Base-by-base conservation (phyloP, 176 grass and related monocot species). In the Ensete glaucum region DNA sequence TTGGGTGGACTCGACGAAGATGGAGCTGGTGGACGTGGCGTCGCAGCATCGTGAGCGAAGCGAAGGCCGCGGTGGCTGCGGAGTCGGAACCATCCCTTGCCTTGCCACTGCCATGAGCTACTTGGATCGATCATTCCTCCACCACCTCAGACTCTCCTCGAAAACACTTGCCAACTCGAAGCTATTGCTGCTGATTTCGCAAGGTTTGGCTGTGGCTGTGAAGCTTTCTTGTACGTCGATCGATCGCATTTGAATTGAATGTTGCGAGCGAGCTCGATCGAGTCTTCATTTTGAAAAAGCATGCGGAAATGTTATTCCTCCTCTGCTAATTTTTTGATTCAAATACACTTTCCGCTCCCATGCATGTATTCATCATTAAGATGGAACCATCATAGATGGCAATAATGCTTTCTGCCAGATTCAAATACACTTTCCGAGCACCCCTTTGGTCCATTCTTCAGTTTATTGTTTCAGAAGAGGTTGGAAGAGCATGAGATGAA, bases 71-170 rank as follows among this genome's bases (percentile, higher is more conserved):
- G 5, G 73, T 67, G 17, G 55, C 73, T 48, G 77, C 54, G 49
- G 74, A 63, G 19, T 51, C 54, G 26, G 80, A 82, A 55, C 27
- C 48, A n/a, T 71, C 73, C 3, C 64, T 64, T 43, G 73, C 81
- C 52, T 10, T 82, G 64, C 86, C 88, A 48, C 82, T 91, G 83
- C 84, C 88, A 2, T 99, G 82, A 92, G 22, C 13, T 49, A 24
- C 4, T 6, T 43, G 34, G 34, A 43, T 29, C 0, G 34, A 43
- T 43, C 34, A 6, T 43, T 43, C 34, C 22, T 23, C 34, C 34
- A 4, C 27, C 27, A 29, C 27, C 27, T 29, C 27, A 29, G 27
- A 29, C 27, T 29, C 27, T 29, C 29, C 29, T 34, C 29, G 3
- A 34, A 34, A 25, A 25, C 1, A 25, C 24, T 25, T 25, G 1